A percentile compares a stretch with the other conserved stretches of the same genome.
phyloP scores from a whole-genome alignment of 352 stramenopile species.

The Phytophthora palmivora region DNA sequence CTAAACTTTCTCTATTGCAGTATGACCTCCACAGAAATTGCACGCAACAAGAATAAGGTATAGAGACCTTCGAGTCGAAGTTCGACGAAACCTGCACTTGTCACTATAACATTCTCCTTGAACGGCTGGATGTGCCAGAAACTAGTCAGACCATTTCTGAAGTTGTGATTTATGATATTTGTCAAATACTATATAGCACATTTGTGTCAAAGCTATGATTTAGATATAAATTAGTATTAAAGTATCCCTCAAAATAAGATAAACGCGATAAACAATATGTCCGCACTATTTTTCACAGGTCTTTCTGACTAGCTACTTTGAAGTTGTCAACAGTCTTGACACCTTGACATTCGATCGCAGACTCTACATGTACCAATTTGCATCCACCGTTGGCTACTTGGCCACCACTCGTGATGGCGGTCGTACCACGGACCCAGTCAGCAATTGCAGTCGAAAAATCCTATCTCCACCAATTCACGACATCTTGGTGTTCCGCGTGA shows the following conservation, averaged over 20 bases:
- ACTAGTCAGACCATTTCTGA: constrained; percentile 14
- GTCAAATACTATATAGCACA: not conserved
- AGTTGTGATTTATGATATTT: constrained; percentile 11
- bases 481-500: constrained; percentile 29
- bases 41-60: constrained; percentile 3
- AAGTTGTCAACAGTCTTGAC: not conserved
- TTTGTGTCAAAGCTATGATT: not conserved
- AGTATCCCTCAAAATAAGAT: not conserved
- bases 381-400: not conserved
- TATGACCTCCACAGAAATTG: not conserved
- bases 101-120: constrained; percentile 11
- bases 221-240: not conserved
- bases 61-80: constrained; percentile 1
- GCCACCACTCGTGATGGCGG: not conserved
- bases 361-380: not conserved
- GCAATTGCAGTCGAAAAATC: constrained; percentile 8
- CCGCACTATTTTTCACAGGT: not conserved
- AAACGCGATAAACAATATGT: not conserved
- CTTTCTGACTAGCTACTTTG: not conserved
- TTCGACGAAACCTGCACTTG: constrained; percentile 4
- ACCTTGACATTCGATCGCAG: not conserved
- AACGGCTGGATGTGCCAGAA: constrained; percentile 17
- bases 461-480: not conserved
- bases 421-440: constrained; percentile 11
- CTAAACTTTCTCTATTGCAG: constrained; percentile 8